These are phyloP conservation scores for Phaffia tasmanica DNA, from an alignment of 768 basidiomycete genomes.

Conservation along the genomic window DNA sequence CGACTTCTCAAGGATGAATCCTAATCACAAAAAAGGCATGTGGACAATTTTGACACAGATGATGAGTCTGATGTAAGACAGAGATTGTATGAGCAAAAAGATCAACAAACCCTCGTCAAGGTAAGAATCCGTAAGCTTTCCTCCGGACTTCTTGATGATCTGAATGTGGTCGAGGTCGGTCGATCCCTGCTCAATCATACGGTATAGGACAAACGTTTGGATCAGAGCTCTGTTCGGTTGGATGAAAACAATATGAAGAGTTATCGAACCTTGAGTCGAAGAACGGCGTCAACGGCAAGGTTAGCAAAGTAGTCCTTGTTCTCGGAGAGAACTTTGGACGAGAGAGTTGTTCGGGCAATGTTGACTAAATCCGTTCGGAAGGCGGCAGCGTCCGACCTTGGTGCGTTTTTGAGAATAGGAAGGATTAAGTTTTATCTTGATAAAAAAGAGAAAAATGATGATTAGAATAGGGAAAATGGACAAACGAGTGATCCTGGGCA, in stretches of 20 bases:
- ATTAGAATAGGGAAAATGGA: conserved; percentile 19
- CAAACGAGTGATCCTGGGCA: conserved; percentile 73
- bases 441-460: background rate
- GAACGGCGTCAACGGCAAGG: conserved; percentile 90
- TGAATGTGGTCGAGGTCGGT: conserved; percentile 96
- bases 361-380: conserved; percentile 90
- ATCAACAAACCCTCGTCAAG: conserved; percentile 69
- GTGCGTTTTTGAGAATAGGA: background rate
- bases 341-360: conserved; percentile 89
- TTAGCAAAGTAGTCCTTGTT: conserved; percentile 98
- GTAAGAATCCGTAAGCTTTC: conserved; percentile 95
- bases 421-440: background rate
- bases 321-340: conserved; percentile 89
- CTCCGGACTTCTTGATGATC: conserved; percentile 99
- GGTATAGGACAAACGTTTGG: background rate
- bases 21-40: conserved; percentile 38
- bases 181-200: conserved; percentile 53
- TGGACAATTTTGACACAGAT: background rate
- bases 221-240: conserved; percentile 2
- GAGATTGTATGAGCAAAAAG: background rate
- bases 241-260: background rate
- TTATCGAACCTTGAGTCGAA: conserved; percentile 62
- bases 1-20: conserved; percentile 94
- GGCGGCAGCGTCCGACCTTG: conserved; percentile 54
- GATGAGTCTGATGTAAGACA: background rate